Base-by-base conservation (phyloP, 192 early-diverging fungal genomes). In the Haplosporangium gracile region DNA sequence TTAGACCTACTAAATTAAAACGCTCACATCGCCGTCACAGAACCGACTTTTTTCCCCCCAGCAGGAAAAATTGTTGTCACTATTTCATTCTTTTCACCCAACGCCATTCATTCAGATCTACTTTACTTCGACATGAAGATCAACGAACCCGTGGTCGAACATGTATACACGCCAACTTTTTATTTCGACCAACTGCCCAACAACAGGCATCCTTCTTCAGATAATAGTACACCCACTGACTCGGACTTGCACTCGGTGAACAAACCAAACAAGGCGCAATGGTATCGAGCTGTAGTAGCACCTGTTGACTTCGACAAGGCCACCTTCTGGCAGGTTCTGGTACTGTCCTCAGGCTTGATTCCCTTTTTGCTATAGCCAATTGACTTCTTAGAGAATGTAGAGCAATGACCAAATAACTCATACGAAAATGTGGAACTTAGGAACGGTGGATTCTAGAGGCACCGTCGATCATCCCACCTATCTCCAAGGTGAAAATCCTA, bases 361-460 rank as follows among this genome's bases (percentile, higher is more conserved):
- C 53, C 22, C 5, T 42, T 49, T 18, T 49, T 42, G 26, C 26
- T 2, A 45, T 2, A 5, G 65, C 5, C 22, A 51, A 5, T 22
- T 51, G 3, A 20, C 20, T 51, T 51, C 49, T 51, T 51, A 5
- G 49, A 22, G 5, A 4, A 22, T 20, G 5, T 22, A 51, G 16
- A 51, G 15, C 3, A 5, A 18, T 51, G 2, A 51, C 49, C 16
- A 51, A 51, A 13, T 45, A 11, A 15, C 43, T 45, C 9, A 4
- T 51, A 51, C 49, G 18, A 18, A 5, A 4, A 5, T 51, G 49
- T 69, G 6, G 24, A 1, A 43, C 29, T 55, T 60, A 91, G 85
- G 88, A 89, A 36, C 91, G 89, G 34, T 95, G 94, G 94, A 91
- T 92, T 22, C 38, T 60, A 36, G 91, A 92, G 29, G 92, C 94